phyloP scores from a whole-genome alignment of 2,329 filamentous ascomycete species.

The Xylariaceae sp. region DNA sequence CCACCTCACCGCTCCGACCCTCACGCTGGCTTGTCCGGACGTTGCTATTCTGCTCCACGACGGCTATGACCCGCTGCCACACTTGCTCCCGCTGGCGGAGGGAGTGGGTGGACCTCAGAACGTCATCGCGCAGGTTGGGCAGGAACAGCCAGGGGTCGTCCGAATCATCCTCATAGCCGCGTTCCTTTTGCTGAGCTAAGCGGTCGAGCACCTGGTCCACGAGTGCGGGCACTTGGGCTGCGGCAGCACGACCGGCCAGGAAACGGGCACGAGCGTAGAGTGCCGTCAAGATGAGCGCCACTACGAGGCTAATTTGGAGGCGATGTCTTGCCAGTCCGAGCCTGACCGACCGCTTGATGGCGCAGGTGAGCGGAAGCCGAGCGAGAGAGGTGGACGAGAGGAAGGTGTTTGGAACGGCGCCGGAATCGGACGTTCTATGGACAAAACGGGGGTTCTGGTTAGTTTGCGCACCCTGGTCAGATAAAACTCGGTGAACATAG shows the following conservation, averaged over 20 bases:
- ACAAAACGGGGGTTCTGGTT: slow-evolving; percentile 73
- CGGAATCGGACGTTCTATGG: slow-evolving; percentile 66
- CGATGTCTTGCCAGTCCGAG: slow-evolving; percentile 81
- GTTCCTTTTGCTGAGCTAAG: slow-evolving; percentile 74
- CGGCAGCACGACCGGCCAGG: slow-evolving; percentile 57
- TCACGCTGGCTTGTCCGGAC: slow-evolving; percentile 70
- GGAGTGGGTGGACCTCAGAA: slow-evolving; percentile 75
- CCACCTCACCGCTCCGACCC: slow-evolving; percentile 59
- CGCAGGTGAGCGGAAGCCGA: slow-evolving; percentile 79
- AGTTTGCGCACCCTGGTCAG: slow-evolving; percentile 58
- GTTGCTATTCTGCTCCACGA: slow-evolving; percentile 93
- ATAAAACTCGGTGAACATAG: slow-evolving; percentile 27
- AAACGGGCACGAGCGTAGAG: slow-evolving; percentile 62
- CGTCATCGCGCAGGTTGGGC: slow-evolving; percentile 85
- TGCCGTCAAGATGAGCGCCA: slow-evolving; percentile 42
- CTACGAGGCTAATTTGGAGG: slow-evolving; percentile 69
- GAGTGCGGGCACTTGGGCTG: slow-evolving; percentile 71
- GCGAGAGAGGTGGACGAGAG: slow-evolving; percentile 87
- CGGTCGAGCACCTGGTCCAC: slow-evolving; percentile 81
- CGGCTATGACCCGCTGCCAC: slow-evolving; percentile 75
- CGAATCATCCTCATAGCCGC: slow-evolving; percentile 58
- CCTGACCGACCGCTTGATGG: slow-evolving; percentile 71
- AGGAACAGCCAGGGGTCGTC: slow-evolving; percentile 79
- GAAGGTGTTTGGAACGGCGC: slow-evolving; percentile 53
- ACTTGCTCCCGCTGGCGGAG: slow-evolving; percentile 70